Conservation (phyloP, 805 yeast species). For the Lipomyces lipofer region DNA sequence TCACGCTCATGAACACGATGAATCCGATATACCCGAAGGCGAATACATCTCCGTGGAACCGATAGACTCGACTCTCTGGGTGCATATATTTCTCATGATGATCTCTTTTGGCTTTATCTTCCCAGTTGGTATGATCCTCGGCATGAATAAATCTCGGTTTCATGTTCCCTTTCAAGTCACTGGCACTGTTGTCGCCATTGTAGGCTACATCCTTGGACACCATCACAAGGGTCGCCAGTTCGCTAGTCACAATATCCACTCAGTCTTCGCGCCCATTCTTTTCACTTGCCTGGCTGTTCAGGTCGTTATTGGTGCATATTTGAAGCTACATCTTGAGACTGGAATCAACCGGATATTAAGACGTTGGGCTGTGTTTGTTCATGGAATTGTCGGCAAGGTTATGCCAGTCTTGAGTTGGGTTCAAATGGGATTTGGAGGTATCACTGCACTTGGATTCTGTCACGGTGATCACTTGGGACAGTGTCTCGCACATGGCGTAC, state of each 20-base stretch:
- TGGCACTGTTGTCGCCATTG: slow-evolving; percentile 41
- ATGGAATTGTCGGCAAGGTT: slow-evolving; percentile 39
- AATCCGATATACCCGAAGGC: slow-evolving; percentile 33
- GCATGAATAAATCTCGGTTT: slow-evolving; percentile 41
- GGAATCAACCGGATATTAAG: slow-evolving; percentile 42
- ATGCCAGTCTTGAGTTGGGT: slow-evolving; percentile 65
- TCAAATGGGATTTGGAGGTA: slow-evolving; percentile 75
- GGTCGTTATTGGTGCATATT: slow-evolving; percentile 41
- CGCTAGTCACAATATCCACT: slow-evolving; percentile 40
- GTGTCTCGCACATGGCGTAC: slow-evolving; percentile 85
- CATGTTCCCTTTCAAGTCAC: slow-evolving; percentile 43
- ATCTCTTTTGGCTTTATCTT: slow-evolving; percentile 44
- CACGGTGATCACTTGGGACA: slow-evolving; percentile 83
- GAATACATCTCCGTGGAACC: slow-evolving; percentile 33
- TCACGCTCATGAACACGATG: slow-evolving; percentile 33
- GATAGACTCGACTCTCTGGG: slow-evolving; percentile 32
- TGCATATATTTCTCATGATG: slow-evolving; percentile 41
- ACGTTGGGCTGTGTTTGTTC: slow-evolving; percentile 35
- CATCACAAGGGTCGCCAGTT: slow-evolving; percentile 42
- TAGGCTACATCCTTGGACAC: slow-evolving; percentile 45
- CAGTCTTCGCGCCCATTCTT: slow-evolving; percentile 41
- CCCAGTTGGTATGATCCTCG: slow-evolving; percentile 45
- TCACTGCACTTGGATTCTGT: slow-evolving; percentile 85
- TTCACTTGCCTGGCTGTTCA: slow-evolving; percentile 38
- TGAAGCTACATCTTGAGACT: slow-evolving; percentile 41